phyloP scores from a whole-genome alignment of 345 rosid species.

The Camelina laxa region DNA sequence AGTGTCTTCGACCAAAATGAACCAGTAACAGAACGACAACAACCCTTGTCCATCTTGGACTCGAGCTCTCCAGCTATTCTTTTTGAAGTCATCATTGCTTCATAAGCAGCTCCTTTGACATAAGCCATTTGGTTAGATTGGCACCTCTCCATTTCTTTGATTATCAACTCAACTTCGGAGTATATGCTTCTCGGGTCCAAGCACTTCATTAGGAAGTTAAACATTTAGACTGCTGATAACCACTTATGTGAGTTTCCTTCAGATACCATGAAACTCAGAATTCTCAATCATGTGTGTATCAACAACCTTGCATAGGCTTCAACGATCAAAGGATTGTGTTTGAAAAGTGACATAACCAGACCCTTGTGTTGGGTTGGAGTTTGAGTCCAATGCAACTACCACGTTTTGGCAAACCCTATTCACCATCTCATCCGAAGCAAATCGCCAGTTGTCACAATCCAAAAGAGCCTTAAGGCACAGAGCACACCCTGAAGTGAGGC shows the following conservation, averaged over 20 bases:
- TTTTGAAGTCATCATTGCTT: conserved; percentile 81
- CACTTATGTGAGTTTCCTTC: conserved; percentile 90
- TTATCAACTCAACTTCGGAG: conserved; percentile 74
- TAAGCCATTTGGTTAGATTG: conserved; percentile 89
- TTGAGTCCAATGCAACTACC: conserved; percentile 83
- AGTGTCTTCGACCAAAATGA: conserved; percentile 55
- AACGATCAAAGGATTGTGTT: conserved; percentile 78
- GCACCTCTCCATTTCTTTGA: conserved; percentile 80
- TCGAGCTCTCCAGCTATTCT: conserved; percentile 61
- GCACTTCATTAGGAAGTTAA: conserved; percentile 83
- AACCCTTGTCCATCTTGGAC: conserved; percentile 61
- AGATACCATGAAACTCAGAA: conserved; percentile 56
- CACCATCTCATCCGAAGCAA: conserved; percentile 91
- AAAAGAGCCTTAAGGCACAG: conserved; percentile 89
- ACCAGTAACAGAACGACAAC: conserved; percentile 64
- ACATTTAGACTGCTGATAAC: conserved; percentile 86
- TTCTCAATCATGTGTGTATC: conserved; percentile 70
- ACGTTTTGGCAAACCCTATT: conserved; percentile 88
- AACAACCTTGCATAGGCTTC: conserved; percentile 92
- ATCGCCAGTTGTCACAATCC: conserved; percentile 88
- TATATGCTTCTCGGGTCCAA: conserved; percentile 76
- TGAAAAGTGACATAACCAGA: conserved; percentile 81
- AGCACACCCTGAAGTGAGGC: conserved; percentile 87
- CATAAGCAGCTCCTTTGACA: conserved; percentile 91
- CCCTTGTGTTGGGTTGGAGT: conserved; percentile 77